These are phyloP conservation scores for Tuber magnatum DNA, from an alignment of 495 filamentous ascomycete genomes.

Conservation along the genomic window DNA sequence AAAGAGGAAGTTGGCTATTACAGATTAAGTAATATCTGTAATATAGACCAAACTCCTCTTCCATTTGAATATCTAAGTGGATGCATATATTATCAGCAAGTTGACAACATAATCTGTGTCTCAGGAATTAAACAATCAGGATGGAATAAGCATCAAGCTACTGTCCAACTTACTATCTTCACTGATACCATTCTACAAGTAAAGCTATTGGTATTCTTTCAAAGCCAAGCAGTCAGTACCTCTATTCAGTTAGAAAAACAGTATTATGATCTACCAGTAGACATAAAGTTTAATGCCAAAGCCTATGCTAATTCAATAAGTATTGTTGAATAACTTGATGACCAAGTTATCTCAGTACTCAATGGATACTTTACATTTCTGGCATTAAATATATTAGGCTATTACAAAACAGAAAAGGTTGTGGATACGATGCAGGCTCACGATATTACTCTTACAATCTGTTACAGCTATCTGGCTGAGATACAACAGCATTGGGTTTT, in stretches of 20 bases:
- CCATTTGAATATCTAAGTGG: conserved; percentile 19
- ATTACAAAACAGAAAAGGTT: too few relatives aligned
- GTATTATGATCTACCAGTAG: too few relatives aligned
- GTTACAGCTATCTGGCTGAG: too few relatives aligned
- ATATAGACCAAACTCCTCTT: too few relatives aligned
- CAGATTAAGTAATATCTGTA: conserved; percentile 11
- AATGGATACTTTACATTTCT: too few relatives aligned
- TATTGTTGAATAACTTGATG: conserved; percentile 4
- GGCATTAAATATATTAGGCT: too few relatives aligned
- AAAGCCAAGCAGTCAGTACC: background rate
- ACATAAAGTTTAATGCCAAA: conserved; percentile 13
- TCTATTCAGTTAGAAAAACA: background rate
- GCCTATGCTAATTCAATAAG: conserved; percentile 3
- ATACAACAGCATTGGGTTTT: too few relatives aligned
- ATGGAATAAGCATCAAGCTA: conserved; percentile 20
- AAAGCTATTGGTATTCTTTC: conserved; percentile 16
- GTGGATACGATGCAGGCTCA: too few relatives aligned
- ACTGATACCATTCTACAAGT: background rate
- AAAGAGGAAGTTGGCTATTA: conserved; percentile 2
- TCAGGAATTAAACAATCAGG: background rate
- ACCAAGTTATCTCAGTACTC: conserved; percentile 9
- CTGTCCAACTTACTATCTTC: conserved; percentile 9
- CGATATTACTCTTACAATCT: too few relatives aligned
- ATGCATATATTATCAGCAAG: conserved; percentile 15
- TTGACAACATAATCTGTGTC: conserved; percentile 8